Evolutionary conservation across 768 basidiomycete species (phyloP), one percentile per base, ranked within the genome.

Genomic region (Gloeopeniophorella convolvens): DNA sequence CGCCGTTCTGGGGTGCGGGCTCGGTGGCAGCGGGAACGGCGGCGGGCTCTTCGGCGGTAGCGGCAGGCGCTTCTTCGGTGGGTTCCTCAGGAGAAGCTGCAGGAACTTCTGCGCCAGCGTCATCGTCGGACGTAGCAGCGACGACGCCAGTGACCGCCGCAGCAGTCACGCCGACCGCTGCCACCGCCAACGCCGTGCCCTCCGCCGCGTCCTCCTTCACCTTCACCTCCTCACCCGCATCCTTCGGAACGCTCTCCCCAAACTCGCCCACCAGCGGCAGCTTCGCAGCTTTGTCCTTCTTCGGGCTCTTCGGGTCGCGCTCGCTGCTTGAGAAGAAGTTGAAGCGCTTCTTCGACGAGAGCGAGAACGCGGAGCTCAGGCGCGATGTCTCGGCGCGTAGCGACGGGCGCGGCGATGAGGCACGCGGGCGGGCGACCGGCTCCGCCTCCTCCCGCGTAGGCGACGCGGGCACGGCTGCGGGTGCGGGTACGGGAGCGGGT

Each of bases 201-300:
- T 3, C 51, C 6, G 27, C 59, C 48, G 43, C 61, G 16, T 60
- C 57, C 58, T 60, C 27, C 50, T 46, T 54, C 39, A 15, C 61
- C 8, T 70, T 66, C n/a, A 55, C 48, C 42, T 63, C 68, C 51
- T 62, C 62, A 50, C 62, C 63, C 21, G 62, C 72, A 57, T 77
- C 79, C 60, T 86, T 83, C 18, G 71, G 65, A 27, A 85, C 58
- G 13, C 80, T 68, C 61, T 87, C 86, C 9, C 86, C 86, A 76
- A 85, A 73, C 67, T 89, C 86, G 15, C 82, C 83, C 18, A 82
- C 66, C 45, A 68, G 70, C 11, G 65, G 66, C 21, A 63, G 58
- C 60, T 66, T 69, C 42, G 57, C 58, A 11, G 44, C 31, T 48
- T 48, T 75, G 24, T 66, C 69, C 34, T 66, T 63, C 15, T 59